phyloP scores from a whole-genome alignment of 2,329 filamentous ascomycete genomes.

The Cryphonectria naterciae region DNA sequence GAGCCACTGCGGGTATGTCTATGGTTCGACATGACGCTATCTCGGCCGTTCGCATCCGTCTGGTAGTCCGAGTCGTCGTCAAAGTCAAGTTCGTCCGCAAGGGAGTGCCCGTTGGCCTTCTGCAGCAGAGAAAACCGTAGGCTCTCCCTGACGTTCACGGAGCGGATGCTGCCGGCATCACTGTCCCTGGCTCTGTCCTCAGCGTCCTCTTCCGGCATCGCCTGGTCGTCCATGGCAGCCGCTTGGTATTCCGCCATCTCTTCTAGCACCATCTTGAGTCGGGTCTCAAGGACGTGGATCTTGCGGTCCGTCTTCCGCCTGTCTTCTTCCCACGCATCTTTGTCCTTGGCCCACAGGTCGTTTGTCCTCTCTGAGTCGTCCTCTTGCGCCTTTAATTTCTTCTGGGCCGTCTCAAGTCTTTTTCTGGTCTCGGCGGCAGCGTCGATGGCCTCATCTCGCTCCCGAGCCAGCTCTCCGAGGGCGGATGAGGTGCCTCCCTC shows the following conservation, averaged over 20 bases:
- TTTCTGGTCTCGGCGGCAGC: constrained; percentile 72
- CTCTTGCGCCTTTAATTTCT: constrained; percentile 77
- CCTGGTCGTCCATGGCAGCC: constrained; percentile 45
- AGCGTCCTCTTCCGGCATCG: constrained; percentile 45
- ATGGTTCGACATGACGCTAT: constrained; percentile 60
- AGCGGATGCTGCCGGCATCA: constrained; percentile 74
- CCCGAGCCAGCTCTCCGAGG: constrained; percentile 78
- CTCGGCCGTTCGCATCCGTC: constrained; percentile 72
- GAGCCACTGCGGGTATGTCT: constrained; percentile 59
- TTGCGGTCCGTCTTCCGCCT: constrained; percentile 81
- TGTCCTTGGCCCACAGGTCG: constrained; percentile 81
- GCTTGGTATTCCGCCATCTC: constrained; percentile 77
- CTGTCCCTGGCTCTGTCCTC: constrained; percentile 67
- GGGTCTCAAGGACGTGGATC: constrained; percentile 85
- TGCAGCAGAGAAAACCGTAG: constrained; percentile 74
- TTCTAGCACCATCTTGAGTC: constrained; percentile 81
- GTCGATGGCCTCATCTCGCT: constrained; percentile 83
- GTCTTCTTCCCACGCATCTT: constrained; percentile 82
- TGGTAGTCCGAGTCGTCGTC: constrained; percentile 77
- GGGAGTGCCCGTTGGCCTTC: constrained; percentile 70
- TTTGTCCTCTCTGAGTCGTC: constrained; percentile 81
- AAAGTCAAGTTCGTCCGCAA: constrained; percentile 90
- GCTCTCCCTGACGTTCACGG: constrained; percentile 73
- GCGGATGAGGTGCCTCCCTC: constrained; percentile 89
- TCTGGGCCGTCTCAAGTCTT: constrained; percentile 77